These are phyloP conservation scores for Fusarium globosum DNA, from an alignment of 2,329 filamentous ascomycete species.

Conservation along the genomic window DNA sequence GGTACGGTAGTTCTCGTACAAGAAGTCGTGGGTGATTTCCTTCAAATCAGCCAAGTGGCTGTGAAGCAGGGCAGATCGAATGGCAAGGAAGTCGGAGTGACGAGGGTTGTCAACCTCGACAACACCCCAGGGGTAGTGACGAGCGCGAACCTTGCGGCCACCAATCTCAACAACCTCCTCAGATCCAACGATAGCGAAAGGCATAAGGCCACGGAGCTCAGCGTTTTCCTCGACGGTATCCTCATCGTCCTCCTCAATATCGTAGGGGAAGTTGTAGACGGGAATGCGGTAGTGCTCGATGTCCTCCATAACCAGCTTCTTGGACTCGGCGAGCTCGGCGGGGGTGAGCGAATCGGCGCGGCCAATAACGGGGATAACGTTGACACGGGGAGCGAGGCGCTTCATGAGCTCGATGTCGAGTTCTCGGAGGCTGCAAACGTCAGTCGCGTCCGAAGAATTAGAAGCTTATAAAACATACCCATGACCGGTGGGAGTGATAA, in stretches of 20 bases:
- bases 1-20: slow-evolving; percentile 99
- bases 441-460: not conserved
- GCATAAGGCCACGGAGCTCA: slow-evolving; percentile 96
- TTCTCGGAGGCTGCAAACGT: slow-evolving; percentile 82
- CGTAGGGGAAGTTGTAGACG: slow-evolving; percentile 99
- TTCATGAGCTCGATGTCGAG: slow-evolving; percentile 99
- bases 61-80: slow-evolving; percentile 95
- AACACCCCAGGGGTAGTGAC: slow-evolving; percentile 99
- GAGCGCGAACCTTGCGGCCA: slow-evolving; percentile 89
- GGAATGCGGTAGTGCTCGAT: slow-evolving; percentile 99
- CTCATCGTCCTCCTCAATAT: slow-evolving; percentile 99
- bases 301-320: slow-evolving; percentile 99
- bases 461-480: slow-evolving; percentile 66
- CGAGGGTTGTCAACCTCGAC: slow-evolving; percentile 99
- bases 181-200: slow-evolving; percentile 97
- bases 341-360: slow-evolving; percentile 98
- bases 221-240: slow-evolving; percentile 99
- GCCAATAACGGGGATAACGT: slow-evolving; percentile 98
- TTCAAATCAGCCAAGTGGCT: slow-evolving; percentile 98
- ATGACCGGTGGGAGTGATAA: slow-evolving; percentile 98
- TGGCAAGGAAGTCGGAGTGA: slow-evolving; percentile 98
- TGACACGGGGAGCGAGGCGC: slow-evolving; percentile 96
- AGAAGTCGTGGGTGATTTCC: slow-evolving; percentile 99
- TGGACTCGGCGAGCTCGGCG: slow-evolving; percentile 95
- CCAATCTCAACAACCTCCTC: slow-evolving; percentile 96